A percentile compares a stretch with the other conserved stretches of the same genome.
These are phyloP conservation scores for Suhomyces canberraensis DNA, from an alignment of 805 yeast genomes.

Conservation along the genomic window DNA sequence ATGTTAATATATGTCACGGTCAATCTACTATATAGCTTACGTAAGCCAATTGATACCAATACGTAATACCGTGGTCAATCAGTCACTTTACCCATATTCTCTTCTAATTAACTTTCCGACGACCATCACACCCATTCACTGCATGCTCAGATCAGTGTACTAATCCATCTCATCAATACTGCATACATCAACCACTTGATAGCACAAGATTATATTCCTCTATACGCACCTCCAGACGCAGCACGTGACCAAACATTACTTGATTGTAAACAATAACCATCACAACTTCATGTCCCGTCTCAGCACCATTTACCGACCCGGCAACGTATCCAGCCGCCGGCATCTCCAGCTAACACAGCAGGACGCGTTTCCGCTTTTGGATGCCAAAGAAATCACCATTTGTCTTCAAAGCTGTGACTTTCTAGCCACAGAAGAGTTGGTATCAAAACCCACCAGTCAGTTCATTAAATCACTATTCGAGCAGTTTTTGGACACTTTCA, in stretches of 20 bases:
- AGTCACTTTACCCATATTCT: too few relatives aligned
- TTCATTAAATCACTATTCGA: slow-evolving; percentile 55
- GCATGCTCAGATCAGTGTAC: too few relatives aligned
- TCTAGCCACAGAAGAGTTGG: slow-evolving; percentile 55
- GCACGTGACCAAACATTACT: neutral
- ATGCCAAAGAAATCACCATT: slow-evolving; percentile 52
- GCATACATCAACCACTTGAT: too few relatives aligned
- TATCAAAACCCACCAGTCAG: slow-evolving; percentile 54
- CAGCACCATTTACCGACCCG: slow-evolving; percentile 27
- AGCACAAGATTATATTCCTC: too few relatives aligned
- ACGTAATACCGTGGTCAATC: too few relatives aligned
- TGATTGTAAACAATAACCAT: neutral
- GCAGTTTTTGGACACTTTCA: slow-evolving; percentile 58
- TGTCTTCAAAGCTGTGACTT: slow-evolving; percentile 64
- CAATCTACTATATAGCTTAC: too few relatives aligned
- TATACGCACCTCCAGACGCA: neutral
- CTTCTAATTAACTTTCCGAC: too few relatives aligned
- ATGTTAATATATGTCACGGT: too few relatives aligned
- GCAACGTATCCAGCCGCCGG: slow-evolving; percentile 16
- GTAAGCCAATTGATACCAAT: too few relatives aligned
- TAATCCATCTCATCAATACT: too few relatives aligned
- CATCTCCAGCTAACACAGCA: slow-evolving; percentile 22
- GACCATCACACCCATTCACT: too few relatives aligned
- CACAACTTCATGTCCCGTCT: slow-evolving; percentile 26
- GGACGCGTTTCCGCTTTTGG: slow-evolving; percentile 63